These are phyloP conservation scores for Hapsidospora chrysogenum DNA, from an alignment of 495 filamentous ascomycete genomes.

Conservation along the genomic window DNA sequence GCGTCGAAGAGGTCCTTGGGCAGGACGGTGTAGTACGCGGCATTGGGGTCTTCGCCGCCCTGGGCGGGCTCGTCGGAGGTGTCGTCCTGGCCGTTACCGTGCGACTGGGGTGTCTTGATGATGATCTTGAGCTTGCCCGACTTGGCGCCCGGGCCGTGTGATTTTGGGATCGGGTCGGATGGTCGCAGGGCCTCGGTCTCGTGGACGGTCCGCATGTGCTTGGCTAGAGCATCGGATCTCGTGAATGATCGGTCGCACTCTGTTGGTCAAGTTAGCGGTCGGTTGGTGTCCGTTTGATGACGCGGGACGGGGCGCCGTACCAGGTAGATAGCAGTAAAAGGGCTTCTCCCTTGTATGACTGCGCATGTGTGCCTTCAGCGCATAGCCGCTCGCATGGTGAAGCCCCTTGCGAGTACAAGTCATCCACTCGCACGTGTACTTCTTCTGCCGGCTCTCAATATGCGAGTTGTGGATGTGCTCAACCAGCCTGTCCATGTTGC, in stretches of 20 bases:
- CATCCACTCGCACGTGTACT: conserved; percentile 86
- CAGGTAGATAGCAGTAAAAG: conserved; percentile 87
- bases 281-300: not conserved
- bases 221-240: conserved; percentile 87
- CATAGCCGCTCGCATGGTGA: conserved; percentile 88
- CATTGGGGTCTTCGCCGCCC: conserved; percentile 24
- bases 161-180: conserved; percentile 72
- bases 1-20: conserved; percentile 52
- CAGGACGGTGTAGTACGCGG: conserved; percentile 27
- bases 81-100: conserved; percentile 37
- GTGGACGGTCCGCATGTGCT: conserved; percentile 97
- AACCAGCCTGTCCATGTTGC: conserved; percentile 88
- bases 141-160: conserved; percentile 39
- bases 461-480: conserved; percentile 88
- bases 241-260: conserved; percentile 98
- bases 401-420: conserved; percentile 77
- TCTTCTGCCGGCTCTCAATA: conserved; percentile 55
- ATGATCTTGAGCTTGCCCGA: conserved; percentile 53
- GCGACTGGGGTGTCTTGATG: conserved; percentile 34
- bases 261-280: conserved; percentile 13
- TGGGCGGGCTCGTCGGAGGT: conserved; percentile 31
- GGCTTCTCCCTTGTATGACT: conserved; percentile 97
- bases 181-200: conserved; percentile 86
- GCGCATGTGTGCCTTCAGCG: conserved; percentile 88
- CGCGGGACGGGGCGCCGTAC: conserved; percentile 31